These are phyloP conservation scores for Auriscalpium orientale DNA, from an alignment of 768 basidiomycete genomes.

Conservation along the genomic window DNA sequence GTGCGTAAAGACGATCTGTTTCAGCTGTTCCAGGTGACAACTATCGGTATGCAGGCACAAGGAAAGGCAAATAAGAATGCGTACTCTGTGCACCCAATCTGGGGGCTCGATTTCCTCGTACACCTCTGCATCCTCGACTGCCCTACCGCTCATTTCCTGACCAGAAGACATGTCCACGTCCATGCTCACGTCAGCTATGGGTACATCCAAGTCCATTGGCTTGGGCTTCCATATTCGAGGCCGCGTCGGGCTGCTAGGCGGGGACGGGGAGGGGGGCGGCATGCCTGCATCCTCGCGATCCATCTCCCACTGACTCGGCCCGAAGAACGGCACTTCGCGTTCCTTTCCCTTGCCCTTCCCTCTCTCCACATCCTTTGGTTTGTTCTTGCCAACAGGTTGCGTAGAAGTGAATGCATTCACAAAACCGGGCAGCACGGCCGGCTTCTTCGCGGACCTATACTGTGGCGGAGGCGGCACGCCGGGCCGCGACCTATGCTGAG, in stretches of 20 bases:
- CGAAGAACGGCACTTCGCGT: neutral
- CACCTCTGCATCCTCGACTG: neutral
- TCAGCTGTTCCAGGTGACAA: conserved; percentile 1
- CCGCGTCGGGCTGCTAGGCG: neutral
- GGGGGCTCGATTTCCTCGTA: neutral
- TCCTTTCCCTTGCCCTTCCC: conserved; percentile 2
- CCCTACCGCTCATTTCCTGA: neutral
- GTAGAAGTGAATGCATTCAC: conserved; percentile 8
- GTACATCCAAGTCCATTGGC: neutral
- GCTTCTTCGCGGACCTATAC: neutral
- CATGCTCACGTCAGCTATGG: neutral
- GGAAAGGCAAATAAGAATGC: neutral
- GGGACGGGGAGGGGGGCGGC: neutral
- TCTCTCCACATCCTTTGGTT: neutral
- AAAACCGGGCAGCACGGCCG: conserved; percentile 7
- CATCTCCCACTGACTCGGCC: conserved; percentile 2
- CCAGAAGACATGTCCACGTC: neutral
- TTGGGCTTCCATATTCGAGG: neutral
- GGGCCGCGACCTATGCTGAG: neutral
- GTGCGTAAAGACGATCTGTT: conserved; percentile 12
- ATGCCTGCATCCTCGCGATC: neutral
- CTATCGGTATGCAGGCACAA: no score
- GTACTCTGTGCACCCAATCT: conserved; percentile 12
- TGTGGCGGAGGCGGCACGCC: neutral
- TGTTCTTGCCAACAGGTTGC: neutral